Evolutionary conservation across 2,329 filamentous ascomycete genomes (phyloP).

Genomic region (Aspergillus pseudoglaucus): DNA sequence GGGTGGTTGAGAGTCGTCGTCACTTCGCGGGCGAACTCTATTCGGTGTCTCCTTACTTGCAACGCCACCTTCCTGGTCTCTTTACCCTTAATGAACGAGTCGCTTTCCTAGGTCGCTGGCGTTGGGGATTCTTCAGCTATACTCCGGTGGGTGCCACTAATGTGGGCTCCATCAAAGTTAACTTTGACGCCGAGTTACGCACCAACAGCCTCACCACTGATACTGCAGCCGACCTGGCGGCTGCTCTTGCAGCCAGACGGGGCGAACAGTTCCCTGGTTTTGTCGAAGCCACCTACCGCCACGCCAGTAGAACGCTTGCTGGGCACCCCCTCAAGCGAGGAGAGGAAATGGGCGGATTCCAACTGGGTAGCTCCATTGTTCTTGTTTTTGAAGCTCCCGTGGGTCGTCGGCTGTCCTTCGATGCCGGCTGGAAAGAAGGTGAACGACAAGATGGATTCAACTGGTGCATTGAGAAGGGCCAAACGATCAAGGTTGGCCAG

Average conservation of each 20-base stretch:
- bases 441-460: constrained; percentile 64
- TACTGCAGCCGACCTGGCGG: constrained; percentile 80
- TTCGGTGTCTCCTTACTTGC: constrained; percentile 89
- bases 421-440: constrained; percentile 54
- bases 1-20: constrained; percentile 90
- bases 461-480: constrained; percentile 82
- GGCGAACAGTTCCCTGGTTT: constrained; percentile 87
- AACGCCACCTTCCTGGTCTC: constrained; percentile 82
- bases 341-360: constrained; percentile 98
- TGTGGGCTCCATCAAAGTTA: constrained; percentile 91
- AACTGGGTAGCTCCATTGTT: constrained; percentile 89
- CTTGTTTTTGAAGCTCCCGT: constrained; percentile 92
- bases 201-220: constrained; percentile 90
- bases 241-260: constrained; percentile 65
- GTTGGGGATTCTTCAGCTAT: constrained; percentile 95
- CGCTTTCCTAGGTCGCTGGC: constrained; percentile 87
- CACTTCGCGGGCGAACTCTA: constrained; percentile 97
- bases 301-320: constrained; percentile 67
- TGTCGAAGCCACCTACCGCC: constrained; percentile 80
- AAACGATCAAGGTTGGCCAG: constrained; percentile 83
- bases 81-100: constrained; percentile 97
- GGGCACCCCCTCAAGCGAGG: constrained; percentile 80
- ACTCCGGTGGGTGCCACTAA: constrained; percentile 96
- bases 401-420: constrained; percentile 49
- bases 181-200: constrained; percentile 90